Evolutionary conservation across 2,329 filamentous ascomycete species (phyloP), one percentile per base, ranked within the genome.

Genomic region (Anthostomella pinea): DNA sequence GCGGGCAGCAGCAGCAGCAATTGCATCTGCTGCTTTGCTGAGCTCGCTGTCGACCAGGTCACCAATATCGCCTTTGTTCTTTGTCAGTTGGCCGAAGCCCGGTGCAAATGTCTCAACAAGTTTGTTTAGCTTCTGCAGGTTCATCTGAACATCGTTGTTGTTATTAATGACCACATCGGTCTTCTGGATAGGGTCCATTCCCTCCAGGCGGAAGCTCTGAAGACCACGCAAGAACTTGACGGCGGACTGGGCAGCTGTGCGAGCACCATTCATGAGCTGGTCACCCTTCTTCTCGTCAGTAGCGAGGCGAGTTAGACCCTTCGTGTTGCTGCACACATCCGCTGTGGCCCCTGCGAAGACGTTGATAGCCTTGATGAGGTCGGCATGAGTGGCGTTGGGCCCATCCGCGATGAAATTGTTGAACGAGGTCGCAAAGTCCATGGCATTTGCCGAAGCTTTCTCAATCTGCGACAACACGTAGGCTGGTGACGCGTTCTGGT

Each of bases 351-450:
- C 87, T 1, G 93, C 77, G 64, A 97, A 96, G 34, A 89, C 79
- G 56, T 88, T 93, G 53, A 95, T 86, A 1, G 88, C 87, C 59
- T 89, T 89, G 64, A 97, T 97, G 43, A 98, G 85, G 41, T 95
- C 90, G 2, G 85, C 79, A 56, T 96, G 88, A 8, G 82, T 83
- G 59, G 87, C 88, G 62, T 90, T 95, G 5, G 91, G 90, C 0
- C 93, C 93, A 58, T 98, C 93, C 6, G 91, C 93, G 54, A 98
- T 94, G 63, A 94, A 97, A 65, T 95, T 95, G 70, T 96, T 98
- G 74, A 97, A 98, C 0, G 93, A 84, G 0, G 91, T 97, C 2
- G 91, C 93, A 64, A 98, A 98, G 60, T 98, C 93, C 64, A 94
- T 97, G 9, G 93, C 88, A 48, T 83, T 95, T 8, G 89, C 81